Evolutionary conservation across 2,329 filamentous ascomycete genomes (phyloP), one percentile per base, ranked within the genome.

Genomic region (Cladosporium sp.): DNA sequence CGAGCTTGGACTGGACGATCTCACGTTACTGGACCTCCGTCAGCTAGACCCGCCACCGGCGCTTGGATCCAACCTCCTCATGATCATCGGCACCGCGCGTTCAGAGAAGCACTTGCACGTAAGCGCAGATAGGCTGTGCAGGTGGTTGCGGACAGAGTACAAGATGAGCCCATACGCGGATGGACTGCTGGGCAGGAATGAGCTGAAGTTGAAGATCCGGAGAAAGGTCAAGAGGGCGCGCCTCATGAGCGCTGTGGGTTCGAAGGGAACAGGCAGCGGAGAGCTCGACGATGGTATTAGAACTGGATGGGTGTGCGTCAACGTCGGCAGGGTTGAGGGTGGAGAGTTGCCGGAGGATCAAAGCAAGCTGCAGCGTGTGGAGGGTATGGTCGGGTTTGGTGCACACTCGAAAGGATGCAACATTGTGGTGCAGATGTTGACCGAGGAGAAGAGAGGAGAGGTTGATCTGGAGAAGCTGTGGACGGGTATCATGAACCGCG

Each of bases 271-370:
- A 6, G 86, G 86, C 12, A 83, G 83, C 11, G 86, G 86, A 14
- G 84, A 84, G 16, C 81, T 85, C 1, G 93, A 97, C 71, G 92
- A 97, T 74, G 94, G 93, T 2, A 91, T 97, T 62, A 89, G 90
- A 14, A 97, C 94, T 0, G 93, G 93, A 11, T 99, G 95, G 95
- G 90, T 99, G 23, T 99, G 95, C 78, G 91, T 98, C 67, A 96
- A 97, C 75, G 85, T 95, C 11, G 92, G 91, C 5, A 86, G 86
- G 18, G 84, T 92, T 0, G 86, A 89, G 52, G 92, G 91, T 5
- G 87, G 86, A 10, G 84, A 92, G 2, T 85, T 89, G 49, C 84
- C 85, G 26, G 81, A 83, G 16, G 65, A 68, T 46, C 67, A 71
- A 49, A 71, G 76, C 5, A 71, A 78, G 37, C 73, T 75, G 49